Percentiles rank a stretch among this genome's conserved stretches.
Evolutionary conservation across 2,329 filamentous ascomycete species (phyloP).

Genomic region (Juglanconis oblonga): DNA sequence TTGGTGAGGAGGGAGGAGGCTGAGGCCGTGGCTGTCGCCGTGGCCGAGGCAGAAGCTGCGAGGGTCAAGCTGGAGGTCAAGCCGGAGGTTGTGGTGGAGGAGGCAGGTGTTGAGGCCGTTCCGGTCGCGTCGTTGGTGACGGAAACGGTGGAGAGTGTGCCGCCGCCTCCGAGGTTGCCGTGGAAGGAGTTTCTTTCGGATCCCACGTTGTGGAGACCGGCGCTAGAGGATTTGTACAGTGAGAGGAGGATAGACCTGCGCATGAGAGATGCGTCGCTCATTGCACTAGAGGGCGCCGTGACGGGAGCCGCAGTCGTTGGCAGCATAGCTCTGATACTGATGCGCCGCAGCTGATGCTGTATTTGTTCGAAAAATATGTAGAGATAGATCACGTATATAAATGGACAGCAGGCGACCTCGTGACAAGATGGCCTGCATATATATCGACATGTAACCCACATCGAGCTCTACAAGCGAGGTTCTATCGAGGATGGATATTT

Average conservation of each 20-base stretch:
- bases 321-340: constrained; percentile 47
- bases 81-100: constrained; percentile 27
- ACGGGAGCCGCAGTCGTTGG: constrained; percentile 62
- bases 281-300: constrained; percentile 64
- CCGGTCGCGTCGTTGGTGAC: constrained; percentile 3
- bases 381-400: constrained; percentile 8
- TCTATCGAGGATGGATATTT: not conserved
- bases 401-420: not conserved
- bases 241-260: constrained; percentile 60
- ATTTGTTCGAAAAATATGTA: constrained; percentile 15
- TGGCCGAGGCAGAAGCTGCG: constrained; percentile 2
- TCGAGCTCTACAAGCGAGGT: not conserved
- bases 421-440: not conserved
- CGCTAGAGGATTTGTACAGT: constrained; percentile 59
- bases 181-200: constrained; percentile 45
- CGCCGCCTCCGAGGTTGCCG: constrained; percentile 20
- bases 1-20: constrained; percentile 23
- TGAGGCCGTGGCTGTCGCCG: constrained; percentile 15
- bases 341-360: constrained; percentile 33
- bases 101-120: constrained; percentile 23
- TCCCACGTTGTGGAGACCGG: constrained; percentile 45
- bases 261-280: constrained; percentile 68
- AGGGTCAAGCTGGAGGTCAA: not conserved
- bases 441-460: not conserved
- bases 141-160: constrained; percentile 13